Conservation (phyloP, 257 asterid species). For the Nicotiana undulata region DNA sequence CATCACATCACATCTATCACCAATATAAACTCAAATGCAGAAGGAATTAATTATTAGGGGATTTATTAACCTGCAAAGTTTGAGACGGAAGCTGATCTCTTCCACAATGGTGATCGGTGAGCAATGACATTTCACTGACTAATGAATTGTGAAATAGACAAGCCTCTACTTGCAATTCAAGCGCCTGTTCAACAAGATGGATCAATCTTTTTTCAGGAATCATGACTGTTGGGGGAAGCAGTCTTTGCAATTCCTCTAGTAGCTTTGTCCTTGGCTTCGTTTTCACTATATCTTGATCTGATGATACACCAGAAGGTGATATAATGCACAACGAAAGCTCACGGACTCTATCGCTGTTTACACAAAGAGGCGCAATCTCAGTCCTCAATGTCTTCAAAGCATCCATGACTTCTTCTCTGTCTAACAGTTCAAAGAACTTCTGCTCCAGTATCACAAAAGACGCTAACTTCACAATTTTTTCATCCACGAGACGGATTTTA, state of each 20-base stretch:
- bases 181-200: slow-evolving; percentile 84
- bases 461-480: slow-evolving; percentile 40
- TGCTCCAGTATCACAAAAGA: slow-evolving; percentile 74
- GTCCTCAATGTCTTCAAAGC: slow-evolving; percentile 75
- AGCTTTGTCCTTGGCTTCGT: slow-evolving; percentile 40
- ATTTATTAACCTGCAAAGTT: slow-evolving; percentile 55
- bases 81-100: slow-evolving; percentile 63
- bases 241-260: slow-evolving; percentile 57
- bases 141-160: slow-evolving; percentile 69
- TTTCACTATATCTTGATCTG: slow-evolving; percentile 26
- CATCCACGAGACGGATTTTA: slow-evolving; percentile 51
- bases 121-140: slow-evolving; percentile 55
- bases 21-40: not conserved
- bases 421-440: slow-evolving; percentile 62
- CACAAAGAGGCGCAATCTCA: slow-evolving; percentile 56
- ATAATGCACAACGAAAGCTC: slow-evolving; percentile 57
- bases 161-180: slow-evolving; percentile 55
- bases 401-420: slow-evolving; percentile 48
- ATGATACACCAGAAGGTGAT: slow-evolving; percentile 36
- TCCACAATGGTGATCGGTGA: slow-evolving; percentile 73
- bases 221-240: slow-evolving; percentile 66
- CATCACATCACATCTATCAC: not conserved
- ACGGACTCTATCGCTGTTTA: slow-evolving; percentile 43
- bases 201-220: slow-evolving; percentile 69
- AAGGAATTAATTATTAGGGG: not conserved